Percentiles rank a stretch among this genome's conserved stretches.
These are phyloP conservation scores for Ophiosphaerella herpotricha DNA, from an alignment of 2,329 filamentous ascomycete genomes.

Conservation along the genomic window DNA sequence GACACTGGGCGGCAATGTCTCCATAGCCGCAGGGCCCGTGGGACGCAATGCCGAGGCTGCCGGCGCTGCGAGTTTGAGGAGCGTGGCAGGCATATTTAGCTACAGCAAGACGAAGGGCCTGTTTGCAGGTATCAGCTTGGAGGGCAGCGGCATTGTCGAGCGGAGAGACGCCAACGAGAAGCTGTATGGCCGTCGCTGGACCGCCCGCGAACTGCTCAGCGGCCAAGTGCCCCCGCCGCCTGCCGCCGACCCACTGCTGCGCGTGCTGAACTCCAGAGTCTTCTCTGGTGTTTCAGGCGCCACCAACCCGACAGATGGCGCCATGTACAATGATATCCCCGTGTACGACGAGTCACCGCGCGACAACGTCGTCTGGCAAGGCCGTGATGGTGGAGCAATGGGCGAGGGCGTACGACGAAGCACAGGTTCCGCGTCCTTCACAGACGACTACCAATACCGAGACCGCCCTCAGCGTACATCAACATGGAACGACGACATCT, in stretches of 20 bases:
- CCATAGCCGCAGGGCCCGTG: constrained; percentile 89
- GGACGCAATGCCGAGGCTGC: constrained; percentile 95
- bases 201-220: constrained; percentile 78
- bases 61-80: constrained; percentile 86
- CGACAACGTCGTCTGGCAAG: constrained; percentile 85
- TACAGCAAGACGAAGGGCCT: constrained; percentile 98
- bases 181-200: constrained; percentile 82
- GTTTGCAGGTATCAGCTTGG: constrained; percentile 92
- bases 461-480: constrained; percentile 64
- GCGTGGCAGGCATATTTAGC: constrained; percentile 89
- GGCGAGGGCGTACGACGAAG: constrained; percentile 66
- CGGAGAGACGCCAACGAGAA: constrained; percentile 96
- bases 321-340: constrained; percentile 85
- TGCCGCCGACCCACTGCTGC: constrained; percentile 82
- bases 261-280: constrained; percentile 79
- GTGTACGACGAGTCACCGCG: constrained; percentile 78
- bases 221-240: constrained; percentile 79
- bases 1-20: constrained; percentile 94
- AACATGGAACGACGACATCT: constrained; percentile 78
- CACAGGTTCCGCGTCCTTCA: constrained; percentile 42
- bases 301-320: constrained; percentile 11
- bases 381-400: constrained; percentile 69
- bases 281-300: constrained; percentile 70
- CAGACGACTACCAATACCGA: constrained; percentile 56
- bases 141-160: constrained; percentile 92